phyloP scores from a whole-genome alignment of 345 rosid species.

The Eucalyptus lansdowneana region DNA sequence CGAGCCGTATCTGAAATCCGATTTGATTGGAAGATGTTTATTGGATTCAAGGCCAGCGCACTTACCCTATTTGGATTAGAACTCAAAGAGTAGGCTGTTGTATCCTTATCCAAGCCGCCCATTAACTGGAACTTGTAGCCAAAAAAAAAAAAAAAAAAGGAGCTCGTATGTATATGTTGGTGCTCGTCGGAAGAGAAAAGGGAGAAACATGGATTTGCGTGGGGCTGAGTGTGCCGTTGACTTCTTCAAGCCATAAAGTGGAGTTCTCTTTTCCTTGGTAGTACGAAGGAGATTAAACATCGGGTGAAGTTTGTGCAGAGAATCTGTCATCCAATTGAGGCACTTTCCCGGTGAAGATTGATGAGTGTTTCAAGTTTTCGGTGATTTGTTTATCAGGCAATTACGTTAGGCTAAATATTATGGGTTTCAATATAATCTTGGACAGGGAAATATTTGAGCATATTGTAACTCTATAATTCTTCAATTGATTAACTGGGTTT shows the following conservation, averaged over 20 bases:
- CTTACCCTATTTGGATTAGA: neutral
- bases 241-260: neutral
- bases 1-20: fast-evolving
- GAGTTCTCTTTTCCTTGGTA: neutral
- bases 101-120: neutral
- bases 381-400: neutral
- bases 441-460: neutral
- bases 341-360: neutral
- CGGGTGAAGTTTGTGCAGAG: neutral
- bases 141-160: too few relatives aligned
- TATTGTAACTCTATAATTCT: neutral
- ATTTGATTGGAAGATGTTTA: neutral
- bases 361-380: neutral
- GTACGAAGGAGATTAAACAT: neutral
- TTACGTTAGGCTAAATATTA: neutral
- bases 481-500: neutral
- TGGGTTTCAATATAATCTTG: neutral
- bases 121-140: neutral
- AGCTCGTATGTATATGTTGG: too few relatives aligned
- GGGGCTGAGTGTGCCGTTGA: neutral
- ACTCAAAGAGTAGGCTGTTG: neutral
- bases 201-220: too few relatives aligned
- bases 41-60: neutral
- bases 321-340: neutral
- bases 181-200: too few relatives aligned